A percentile compares a stretch with the other conserved stretches of the same genome.
phyloP scores from a whole-genome alignment of 75 land plant species.

The Isoetes taiwanensis region DNA sequence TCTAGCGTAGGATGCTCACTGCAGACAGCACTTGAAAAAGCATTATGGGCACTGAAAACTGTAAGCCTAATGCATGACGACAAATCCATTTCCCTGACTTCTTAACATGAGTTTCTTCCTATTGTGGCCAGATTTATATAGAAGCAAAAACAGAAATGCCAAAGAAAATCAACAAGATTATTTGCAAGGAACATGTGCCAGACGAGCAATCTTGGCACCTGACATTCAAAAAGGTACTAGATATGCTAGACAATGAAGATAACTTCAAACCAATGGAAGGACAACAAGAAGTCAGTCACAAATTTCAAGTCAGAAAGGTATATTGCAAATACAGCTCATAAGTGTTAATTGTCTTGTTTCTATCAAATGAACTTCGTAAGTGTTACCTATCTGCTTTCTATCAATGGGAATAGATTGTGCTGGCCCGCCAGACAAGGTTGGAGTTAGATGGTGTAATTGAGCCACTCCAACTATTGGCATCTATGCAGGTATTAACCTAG shows the following conservation, averaged over 20 bases:
- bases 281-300: neutral
- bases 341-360: too few species aligned
- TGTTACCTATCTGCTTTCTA: too few species aligned
- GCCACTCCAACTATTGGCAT: slow-evolving; percentile 51
- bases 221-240: slow-evolving; percentile 43
- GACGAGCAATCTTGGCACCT: slow-evolving; percentile 40
- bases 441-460: slow-evolving; percentile 39
- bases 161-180: too few species aligned
- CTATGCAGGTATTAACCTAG: slow-evolving; percentile 43
- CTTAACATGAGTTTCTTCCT: too few species aligned
- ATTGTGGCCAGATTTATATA: neutral
- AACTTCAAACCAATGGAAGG: neutral
- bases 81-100: too few species aligned
- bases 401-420: slow-evolving; percentile 91
- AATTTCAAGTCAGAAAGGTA: neutral
- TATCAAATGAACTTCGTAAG: too few species aligned
- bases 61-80: too few species aligned
- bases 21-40: slow-evolving; percentile 28
- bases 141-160: too few species aligned
- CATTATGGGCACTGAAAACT: slow-evolving; percentile 39
- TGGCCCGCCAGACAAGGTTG: slow-evolving; percentile 69
- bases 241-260: slow-evolving; percentile 23
- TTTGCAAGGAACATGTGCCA: slow-evolving; percentile 38
- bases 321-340: neutral
- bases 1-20: slow-evolving; percentile 40